These are phyloP conservation scores for Pelargonium australe DNA, from an alignment of 441 rosid genomes.

Conservation along the genomic window DNA sequence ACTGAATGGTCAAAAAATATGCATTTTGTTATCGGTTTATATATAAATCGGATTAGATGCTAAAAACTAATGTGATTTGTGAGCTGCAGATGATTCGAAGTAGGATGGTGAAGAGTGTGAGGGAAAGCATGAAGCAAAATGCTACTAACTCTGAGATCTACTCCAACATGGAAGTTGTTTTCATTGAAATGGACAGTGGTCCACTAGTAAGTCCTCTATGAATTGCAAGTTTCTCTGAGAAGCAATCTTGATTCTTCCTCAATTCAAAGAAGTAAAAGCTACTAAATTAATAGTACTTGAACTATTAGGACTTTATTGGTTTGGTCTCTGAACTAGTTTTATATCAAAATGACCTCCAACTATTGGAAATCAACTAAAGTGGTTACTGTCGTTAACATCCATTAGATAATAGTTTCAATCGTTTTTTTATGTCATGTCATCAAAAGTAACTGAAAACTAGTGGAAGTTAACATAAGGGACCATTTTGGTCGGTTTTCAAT, in stretches of 20 bases:
- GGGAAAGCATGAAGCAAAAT: constrained; percentile 50
- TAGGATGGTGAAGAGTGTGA: constrained; percentile 74
- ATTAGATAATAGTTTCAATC: too few relatives aligned
- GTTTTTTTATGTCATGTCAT: too few relatives aligned
- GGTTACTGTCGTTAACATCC: too few relatives aligned
- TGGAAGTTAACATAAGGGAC: too few relatives aligned
- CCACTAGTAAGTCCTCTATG: constrained; percentile 36
- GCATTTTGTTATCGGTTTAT: not conserved
- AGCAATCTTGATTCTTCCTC: not conserved
- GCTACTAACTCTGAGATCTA: constrained; percentile 65
- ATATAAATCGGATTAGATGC: not conserved
- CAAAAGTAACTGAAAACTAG: too few relatives aligned
- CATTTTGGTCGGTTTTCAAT: too few relatives aligned
- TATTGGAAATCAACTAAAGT: not conserved
- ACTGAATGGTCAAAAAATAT: not conserved
- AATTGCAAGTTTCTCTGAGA: not conserved
- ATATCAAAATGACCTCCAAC: too few relatives aligned
- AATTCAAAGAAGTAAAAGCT: too few relatives aligned
- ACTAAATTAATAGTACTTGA: too few relatives aligned
- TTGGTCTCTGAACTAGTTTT: too few relatives aligned
- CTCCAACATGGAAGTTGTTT: constrained; percentile 71
- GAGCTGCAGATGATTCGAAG: constrained; percentile 54
- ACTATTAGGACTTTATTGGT: too few relatives aligned
- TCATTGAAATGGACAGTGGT: constrained; percentile 48
- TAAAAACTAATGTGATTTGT: not conserved